Evolutionary conservation across 192 early-diverging fungal species (phyloP).

Genomic region (Coemansia sp.): DNA sequence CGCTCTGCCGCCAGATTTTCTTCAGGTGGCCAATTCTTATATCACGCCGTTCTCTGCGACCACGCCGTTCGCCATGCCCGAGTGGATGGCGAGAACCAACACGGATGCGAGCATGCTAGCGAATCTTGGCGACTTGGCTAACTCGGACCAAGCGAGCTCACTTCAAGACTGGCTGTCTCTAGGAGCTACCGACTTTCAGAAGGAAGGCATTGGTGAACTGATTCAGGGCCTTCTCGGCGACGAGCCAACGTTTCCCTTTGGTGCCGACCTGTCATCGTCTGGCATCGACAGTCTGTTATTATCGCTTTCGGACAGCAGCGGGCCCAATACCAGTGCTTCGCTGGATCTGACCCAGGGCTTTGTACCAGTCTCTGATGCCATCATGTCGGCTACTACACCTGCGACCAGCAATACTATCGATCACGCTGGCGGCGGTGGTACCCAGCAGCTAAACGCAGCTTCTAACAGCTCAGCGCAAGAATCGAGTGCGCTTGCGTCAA

Average conservation of each 20-base stretch:
- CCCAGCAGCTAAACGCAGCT: neutral
- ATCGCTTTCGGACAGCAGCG: constrained; percentile 5
- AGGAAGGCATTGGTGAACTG: neutral
- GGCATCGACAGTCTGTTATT: neutral
- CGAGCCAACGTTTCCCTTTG: constrained; percentile 32
- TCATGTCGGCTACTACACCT: neutral
- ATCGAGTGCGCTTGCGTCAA: neutral
- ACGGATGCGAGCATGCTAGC: constrained; percentile 49
- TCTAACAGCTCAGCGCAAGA: neutral
- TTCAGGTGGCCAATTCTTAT: constrained; percentile 43
- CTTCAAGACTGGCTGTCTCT: constrained; percentile 36
- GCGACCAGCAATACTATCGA: neutral
- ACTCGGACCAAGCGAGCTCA: constrained; percentile 9
- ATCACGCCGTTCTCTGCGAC: constrained; percentile 37
- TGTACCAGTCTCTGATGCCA: neutral
- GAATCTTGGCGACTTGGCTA: constrained; percentile 35
- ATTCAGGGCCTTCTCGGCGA: constrained; percentile 28
- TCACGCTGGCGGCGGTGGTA: too few relatives aligned
- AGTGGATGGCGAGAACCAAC: constrained; percentile 28
- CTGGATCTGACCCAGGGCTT: neutral
- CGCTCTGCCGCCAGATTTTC: constrained; percentile 27
- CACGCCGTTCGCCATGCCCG: constrained; percentile 16
- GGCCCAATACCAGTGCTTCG: neutral
- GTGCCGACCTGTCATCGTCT: neutral
- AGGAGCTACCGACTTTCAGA: constrained; percentile 16